Base-by-base conservation (phyloP, 163 green algal genomes). In the Volvox carteri region DNA sequence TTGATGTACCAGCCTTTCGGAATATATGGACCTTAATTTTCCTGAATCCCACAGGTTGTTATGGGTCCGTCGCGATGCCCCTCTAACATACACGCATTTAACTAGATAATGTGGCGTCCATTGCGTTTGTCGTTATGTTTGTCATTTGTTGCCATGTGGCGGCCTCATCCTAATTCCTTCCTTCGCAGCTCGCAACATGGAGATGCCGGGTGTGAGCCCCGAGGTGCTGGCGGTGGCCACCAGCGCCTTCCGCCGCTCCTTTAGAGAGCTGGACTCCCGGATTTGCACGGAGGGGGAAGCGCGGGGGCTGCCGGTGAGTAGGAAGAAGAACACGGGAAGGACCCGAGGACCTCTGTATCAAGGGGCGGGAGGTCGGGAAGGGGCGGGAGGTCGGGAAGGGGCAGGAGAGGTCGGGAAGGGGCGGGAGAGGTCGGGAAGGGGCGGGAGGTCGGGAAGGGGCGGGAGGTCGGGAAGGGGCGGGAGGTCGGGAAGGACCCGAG, bases 161-260 rank as follows among this genome's bases (percentile, higher is more conserved):
- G n/a, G n/a, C n/a, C n/a, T n/a, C n/a, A n/a, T n/a, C n/a, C n/a
- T n/a, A n/a, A n/a, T n/a, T n/a, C n/a, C n/a, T n/a, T n/a, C n/a
- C n/a, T n/a, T 28, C 44, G 18, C 80, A 87, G 80, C 62, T 41
- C 65, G 50, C 33, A 87, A 72, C 46, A 70, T 87, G 81, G 65
- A 87, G 12, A 33, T 44, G 65, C 46, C 44, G 9, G 48, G 81
- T 12, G 21, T 87, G 18, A 14, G 65, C 3, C 65, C 81, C 6
- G 81, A 79, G 35, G 46, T 73, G 33, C 81, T 87, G 62, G 30
- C 33, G 21, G 23, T 33, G 19, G 33, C 79, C n/a, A 54, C 44
- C 0, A 35, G 19, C 8, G 67, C 81, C 21, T 79, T 87, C 25
- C 65, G 65, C 21, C 46, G 46, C 65, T 58, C 67, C 8, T 87